phyloP scores from a whole-genome alignment of 257 asterid species.

The Solanum pinnatisectum region DNA sequence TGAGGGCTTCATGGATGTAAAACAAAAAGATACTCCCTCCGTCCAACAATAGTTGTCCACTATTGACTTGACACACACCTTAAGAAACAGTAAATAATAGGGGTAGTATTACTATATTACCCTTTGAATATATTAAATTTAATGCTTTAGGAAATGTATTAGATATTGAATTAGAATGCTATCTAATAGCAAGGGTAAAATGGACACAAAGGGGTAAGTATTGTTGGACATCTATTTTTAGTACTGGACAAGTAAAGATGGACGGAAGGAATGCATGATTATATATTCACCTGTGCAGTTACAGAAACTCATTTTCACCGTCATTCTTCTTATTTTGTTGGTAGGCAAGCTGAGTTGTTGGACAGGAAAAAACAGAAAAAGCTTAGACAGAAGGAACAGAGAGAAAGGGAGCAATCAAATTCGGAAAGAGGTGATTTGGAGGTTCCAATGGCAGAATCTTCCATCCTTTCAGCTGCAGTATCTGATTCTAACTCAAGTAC shows the following conservation, averaged over 20 bases:
- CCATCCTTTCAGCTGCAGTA: constrained; percentile 25
- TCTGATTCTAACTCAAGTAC: constrained; percentile 28
- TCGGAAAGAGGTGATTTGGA: constrained; percentile 20
- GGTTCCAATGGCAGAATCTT: constrained; percentile 40
- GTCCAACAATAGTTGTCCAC: background rate
- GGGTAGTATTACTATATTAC: background rate
- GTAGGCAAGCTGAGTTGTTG: constrained; percentile 61
- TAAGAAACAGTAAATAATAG: background rate
- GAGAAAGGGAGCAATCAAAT: constrained; percentile 38
- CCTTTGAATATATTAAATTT: background rate
- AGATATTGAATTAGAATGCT: background rate
- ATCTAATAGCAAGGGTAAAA: background rate
- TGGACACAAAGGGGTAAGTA: background rate
- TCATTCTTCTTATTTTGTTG: background rate
- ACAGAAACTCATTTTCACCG: background rate
- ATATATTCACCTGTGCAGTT: background rate
- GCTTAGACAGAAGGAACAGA: constrained; percentile 81
- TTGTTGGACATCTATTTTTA: background rate
- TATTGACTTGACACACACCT: background rate
- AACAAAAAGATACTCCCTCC: background rate
- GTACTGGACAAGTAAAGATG: background rate
- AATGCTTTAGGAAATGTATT: background rate
- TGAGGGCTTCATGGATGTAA: background rate
- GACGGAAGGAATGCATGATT: background rate
- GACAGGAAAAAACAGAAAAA: constrained; percentile 73